Base-by-base conservation (phyloP, 805 yeast species). In the Kazachstania kunashirensis region DNA sequence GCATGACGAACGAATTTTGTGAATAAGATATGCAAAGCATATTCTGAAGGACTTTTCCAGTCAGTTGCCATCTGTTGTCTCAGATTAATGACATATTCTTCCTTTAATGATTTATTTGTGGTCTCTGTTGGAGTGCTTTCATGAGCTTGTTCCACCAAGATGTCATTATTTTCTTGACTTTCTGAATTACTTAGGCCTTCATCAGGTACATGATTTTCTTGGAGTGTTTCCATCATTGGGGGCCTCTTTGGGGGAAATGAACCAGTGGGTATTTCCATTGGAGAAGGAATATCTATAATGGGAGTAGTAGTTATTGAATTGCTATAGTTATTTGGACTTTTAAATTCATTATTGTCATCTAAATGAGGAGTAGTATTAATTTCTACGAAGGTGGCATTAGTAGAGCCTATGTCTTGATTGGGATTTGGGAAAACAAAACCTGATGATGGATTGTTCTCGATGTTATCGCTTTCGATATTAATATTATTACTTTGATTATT, bases 1-100 rank as follows among this genome's bases (percentile, higher is more conserved):
- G 97, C 94, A 47, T 81, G 80, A 38, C 96, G 77, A 8, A 94
- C 95, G 62, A 92, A 92, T 61, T 89, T 95, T 2, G 97, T 85
- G 56, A 94, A 94, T 28, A 94, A 70, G 18, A 94, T 86, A 58
- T 94, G 96, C 37, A 94, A 65, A 0, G 97, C 92, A 55, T 92
- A 92, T 50, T 88, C 96, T 0, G 89, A 79, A 0, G 88, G 84
- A 19, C 80, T 70, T 51, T 80, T 77, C 54, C 71, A 66, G 40
- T 78, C 84, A 0, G 80, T 59, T 2, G 68, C 70, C 44, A 66
- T 40, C 27, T 55, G 55, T 39, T 59, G 66, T 36, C 71, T 55
- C 34, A 62, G 29, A 26, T 45, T 47, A 11, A 42, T 42, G 5
- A 51, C 55, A 20, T 49, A 50, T 20, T 50, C 60, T 29, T 52